A percentile compares a stretch with the other conserved stretches of the same genome.
These are phyloP conservation scores for Aspergillus indologenus DNA, from an alignment of 495 filamentous ascomycete genomes.

Conservation along the genomic window DNA sequence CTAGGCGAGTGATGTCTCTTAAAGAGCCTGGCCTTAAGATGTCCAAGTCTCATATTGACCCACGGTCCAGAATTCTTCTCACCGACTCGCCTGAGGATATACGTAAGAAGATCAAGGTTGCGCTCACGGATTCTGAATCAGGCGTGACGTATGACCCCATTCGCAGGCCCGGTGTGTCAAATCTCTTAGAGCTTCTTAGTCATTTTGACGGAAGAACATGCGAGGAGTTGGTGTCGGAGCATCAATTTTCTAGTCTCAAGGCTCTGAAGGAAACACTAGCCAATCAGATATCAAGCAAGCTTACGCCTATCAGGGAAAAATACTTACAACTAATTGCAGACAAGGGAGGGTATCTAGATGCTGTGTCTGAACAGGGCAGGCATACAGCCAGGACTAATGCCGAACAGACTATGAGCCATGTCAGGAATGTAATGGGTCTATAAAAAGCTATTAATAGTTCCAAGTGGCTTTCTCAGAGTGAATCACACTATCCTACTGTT, in stretches of 20 bases:
- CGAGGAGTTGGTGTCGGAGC: constrained; percentile 54
- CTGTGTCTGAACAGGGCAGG: constrained; percentile 58
- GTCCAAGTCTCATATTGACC: constrained; percentile 79
- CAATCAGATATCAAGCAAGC: constrained; percentile 48
- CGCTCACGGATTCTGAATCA: constrained; percentile 71
- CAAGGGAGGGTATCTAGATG: constrained; percentile 52
- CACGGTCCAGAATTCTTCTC: constrained; percentile 74
- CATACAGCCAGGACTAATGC: constrained; percentile 61
- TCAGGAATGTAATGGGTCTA: constrained; percentile 63
- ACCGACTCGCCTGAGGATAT: constrained; percentile 65
- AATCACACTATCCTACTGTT: no score
- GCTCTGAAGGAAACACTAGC: constrained; percentile 65
- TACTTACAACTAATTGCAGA: constrained; percentile 54
- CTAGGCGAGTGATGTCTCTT: constrained; percentile 86
- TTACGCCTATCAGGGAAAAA: constrained; percentile 58
- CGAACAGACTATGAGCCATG: constrained; percentile 59
- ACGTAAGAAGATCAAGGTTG: constrained; percentile 59
- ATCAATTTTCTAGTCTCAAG: constrained; percentile 49
- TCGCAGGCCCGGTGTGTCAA: constrained; percentile 76
- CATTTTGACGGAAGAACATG: constrained; percentile 56
- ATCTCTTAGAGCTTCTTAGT: constrained; percentile 73
- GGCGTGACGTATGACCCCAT: constrained; percentile 68
- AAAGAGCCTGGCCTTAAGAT: constrained; percentile 75
- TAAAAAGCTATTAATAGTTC: constrained; percentile 15
- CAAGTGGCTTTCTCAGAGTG: no score